Conservation (phyloP, 352 stramenopile genomes). For the Phytopythium boreale region DNA sequence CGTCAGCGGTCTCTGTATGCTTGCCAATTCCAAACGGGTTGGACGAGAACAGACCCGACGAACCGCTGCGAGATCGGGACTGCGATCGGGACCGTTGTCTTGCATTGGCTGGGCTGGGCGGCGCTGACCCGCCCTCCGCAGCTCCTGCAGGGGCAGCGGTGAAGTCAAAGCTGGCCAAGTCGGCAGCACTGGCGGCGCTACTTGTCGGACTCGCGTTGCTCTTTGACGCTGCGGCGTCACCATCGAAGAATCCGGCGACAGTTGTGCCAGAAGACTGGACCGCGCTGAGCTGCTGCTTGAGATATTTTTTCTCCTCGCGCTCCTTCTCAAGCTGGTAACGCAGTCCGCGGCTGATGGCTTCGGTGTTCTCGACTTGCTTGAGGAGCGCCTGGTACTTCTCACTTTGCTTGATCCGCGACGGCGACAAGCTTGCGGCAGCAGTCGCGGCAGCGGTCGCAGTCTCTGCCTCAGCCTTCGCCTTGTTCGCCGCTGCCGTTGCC, state of each 20-base stretch:
- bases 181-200: slow-evolving; percentile 34
- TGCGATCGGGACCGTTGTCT: slow-evolving; percentile 5
- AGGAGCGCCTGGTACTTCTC: slow-evolving; percentile 54
- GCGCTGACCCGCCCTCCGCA: slow-evolving; percentile 14
- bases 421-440: slow-evolving; percentile 15
- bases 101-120: slow-evolving; percentile 11
- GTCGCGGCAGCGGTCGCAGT: neutral
- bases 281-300: slow-evolving; percentile 56
- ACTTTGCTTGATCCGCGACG: slow-evolving; percentile 34
- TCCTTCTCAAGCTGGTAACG: slow-evolving; percentile 76
- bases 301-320: slow-evolving; percentile 73
- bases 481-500: neutral
- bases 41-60: slow-evolving; percentile 7
- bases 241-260: slow-evolving; percentile 24
- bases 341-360: slow-evolving; percentile 61
- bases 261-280: slow-evolving; percentile 22
- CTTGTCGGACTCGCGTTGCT: slow-evolving; percentile 32
- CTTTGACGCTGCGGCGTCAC: slow-evolving; percentile 2
- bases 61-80: slow-evolving; percentile 3
- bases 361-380: slow-evolving; percentile 57
- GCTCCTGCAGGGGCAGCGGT: slow-evolving; percentile 13
- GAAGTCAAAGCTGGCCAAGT: slow-evolving; percentile 71
- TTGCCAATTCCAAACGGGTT: slow-evolving; percentile 4
- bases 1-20: neutral
- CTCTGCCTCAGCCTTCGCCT: slow-evolving; percentile 1